Conservation (phyloP, 768 basidiomycete genomes). For the Trametes cingulata region DNA sequence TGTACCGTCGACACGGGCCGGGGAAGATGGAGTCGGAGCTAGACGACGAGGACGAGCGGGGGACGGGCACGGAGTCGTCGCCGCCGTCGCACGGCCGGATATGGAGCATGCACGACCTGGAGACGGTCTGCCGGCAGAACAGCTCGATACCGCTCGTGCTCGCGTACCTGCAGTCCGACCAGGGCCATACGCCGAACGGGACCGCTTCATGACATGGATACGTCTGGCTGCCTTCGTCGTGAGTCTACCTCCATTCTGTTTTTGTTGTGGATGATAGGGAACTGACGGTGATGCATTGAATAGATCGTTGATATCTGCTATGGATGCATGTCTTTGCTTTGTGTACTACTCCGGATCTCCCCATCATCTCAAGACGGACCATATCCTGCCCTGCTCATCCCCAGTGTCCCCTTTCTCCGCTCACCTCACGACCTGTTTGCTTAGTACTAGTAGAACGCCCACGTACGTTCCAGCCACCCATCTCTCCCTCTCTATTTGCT, state of each 20-base stretch:
- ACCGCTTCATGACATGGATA: conserved; percentile 8
- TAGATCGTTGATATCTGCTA: conserved; percentile 17
- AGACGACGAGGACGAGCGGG: conserved; percentile 32
- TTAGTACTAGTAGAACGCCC: conserved; percentile 6
- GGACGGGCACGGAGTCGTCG: conserved; percentile 18
- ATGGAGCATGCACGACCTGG: conserved; percentile 84
- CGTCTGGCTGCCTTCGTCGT: conserved; percentile 5
- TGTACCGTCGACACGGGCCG: conserved; percentile 63
- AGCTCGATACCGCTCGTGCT: conserved; percentile 80
- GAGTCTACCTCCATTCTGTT: background rate
- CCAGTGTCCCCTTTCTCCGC: too few species aligned
- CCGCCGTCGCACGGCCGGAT: conserved; percentile 45
- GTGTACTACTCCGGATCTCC: conserved; percentile 17
- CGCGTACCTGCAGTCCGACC: conserved; percentile 52
- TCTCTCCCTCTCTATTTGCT: background rate
- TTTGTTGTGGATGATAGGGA: background rate
- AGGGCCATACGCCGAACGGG: conserved; percentile 6
- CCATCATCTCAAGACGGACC: conserved; percentile 4
- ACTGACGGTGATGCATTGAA: background rate
- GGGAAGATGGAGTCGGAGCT: conserved; percentile 66
- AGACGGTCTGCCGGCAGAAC: conserved; percentile 86
- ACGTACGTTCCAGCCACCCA: background rate
- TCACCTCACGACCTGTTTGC: background rate
- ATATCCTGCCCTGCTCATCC: background rate
- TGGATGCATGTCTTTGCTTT: conserved; percentile 24